Base-by-base conservation (phyloP, 176 grass and related monocot genomes). In the Oryza punctata region DNA sequence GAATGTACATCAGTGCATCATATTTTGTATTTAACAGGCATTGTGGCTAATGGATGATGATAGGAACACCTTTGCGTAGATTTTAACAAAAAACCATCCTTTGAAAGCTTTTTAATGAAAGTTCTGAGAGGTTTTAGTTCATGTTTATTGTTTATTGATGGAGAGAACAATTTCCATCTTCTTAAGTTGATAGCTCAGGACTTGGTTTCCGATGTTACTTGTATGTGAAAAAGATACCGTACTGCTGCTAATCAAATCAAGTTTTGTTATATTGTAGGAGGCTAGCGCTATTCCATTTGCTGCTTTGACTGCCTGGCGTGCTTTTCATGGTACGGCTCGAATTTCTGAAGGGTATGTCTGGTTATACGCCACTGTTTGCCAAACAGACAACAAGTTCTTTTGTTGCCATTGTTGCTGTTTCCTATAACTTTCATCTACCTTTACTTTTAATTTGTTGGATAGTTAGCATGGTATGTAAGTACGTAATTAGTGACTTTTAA, bases 271-370 rank as follows among this genome's bases (percentile, higher is more conserved):
- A 21, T 87, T 63, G 12, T 85, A 95, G 93, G 91, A 95, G 54
- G 93, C 96, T 60, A 98, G 96, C 75, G 93, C 93, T 70, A 98
- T 98, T 67, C 96, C 96, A 0, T 98, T 95, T 85, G 91, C 96
- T 88, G 96, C 96, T 29, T 83, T 98, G 91, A 98, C 96, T 81
- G 96, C 93, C 47, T 98, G 96, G 96, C 93, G 93, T 85, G 96
- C 96, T 84, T 82, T 98, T 78, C 85, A 98, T 78, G 74, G 91
- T 88, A 95, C 91, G 19, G 89, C 93, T 90, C 81, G 69, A 87
- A 93, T 98, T 79, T 91, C 87, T 82, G 76, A 98, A 85, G 77
- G 93, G 96, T 98, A 93, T 78, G 96, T 86, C 25, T 26, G 72
- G 28, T 72, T 77, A 79, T 69, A 79, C 49, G 85, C 57, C 50